Conservation (phyloP, 179 eudicot species). For the Heliamphora pulchella region DNA sequence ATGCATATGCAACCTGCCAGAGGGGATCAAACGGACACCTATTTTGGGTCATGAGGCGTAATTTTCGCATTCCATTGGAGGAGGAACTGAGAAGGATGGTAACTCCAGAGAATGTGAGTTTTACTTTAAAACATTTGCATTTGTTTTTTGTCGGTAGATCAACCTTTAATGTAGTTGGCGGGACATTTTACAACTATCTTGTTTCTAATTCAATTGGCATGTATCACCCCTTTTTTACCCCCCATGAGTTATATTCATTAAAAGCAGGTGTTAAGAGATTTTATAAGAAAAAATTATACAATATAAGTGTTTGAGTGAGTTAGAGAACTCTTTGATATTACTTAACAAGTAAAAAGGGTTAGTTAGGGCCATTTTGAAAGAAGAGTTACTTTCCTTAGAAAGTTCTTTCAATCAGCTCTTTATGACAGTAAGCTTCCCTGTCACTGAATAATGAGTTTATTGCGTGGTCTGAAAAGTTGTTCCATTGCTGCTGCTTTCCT, state of each 20-base stretch:
- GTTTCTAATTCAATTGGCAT: no score
- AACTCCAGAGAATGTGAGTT: conserved; percentile 89
- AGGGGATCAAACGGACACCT: conserved; percentile 66
- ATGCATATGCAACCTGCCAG: conserved; percentile 30
- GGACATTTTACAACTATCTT: background rate
- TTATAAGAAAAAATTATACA: no score
- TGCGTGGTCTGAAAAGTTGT: background rate
- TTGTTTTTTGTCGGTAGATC: background rate
- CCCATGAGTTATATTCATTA: no score
- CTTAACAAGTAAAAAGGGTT: no score
- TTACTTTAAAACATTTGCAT: conserved; percentile 5
- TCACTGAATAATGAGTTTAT: background rate
- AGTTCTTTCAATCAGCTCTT: background rate
- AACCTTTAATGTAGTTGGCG: background rate
- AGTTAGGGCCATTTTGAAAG: no score
- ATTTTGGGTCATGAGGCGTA: conserved; percentile 77
- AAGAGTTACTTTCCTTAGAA: no score
- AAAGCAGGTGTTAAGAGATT: no score
- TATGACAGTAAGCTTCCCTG: background rate
- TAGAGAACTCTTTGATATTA: no score
- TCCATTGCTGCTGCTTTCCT: background rate
- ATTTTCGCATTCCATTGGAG: conserved; percentile 80
- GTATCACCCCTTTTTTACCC: no score
- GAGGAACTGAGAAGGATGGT: conserved; percentile 93
- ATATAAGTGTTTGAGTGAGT: no score